phyloP scores from a whole-genome alignment of 2,329 filamentous ascomycete species.

The Fusarium multiceps region DNA sequence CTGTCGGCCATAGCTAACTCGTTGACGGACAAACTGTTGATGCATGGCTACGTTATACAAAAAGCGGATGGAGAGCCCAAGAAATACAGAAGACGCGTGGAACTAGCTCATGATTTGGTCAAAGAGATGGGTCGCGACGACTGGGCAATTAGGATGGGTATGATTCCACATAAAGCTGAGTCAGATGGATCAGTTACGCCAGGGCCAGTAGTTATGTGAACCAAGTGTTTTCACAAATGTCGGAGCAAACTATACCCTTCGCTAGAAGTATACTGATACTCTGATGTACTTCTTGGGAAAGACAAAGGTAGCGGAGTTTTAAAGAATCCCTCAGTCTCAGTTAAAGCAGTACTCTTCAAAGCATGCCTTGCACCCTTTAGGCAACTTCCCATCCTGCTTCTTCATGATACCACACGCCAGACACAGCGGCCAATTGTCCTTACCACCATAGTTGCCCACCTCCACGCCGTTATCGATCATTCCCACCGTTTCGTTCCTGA shows the following conservation, averaged over 20 bases:
- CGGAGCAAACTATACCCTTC: not conserved
- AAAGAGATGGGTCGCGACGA: no score
- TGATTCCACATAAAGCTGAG: not conserved
- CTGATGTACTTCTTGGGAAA: no score
- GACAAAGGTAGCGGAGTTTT: no score
- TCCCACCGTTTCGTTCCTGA: not conserved
- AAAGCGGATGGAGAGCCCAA: no score
- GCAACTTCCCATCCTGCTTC: not conserved
- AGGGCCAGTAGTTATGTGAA: not conserved
- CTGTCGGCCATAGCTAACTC: no score
- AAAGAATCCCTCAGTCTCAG: not conserved
- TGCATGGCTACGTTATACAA: no score
- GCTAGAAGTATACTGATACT: not conserved
- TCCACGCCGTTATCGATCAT: constrained; percentile 13
- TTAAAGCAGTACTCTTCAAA: constrained; percentile 16
- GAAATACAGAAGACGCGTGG: no score
- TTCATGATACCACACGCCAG: constrained; percentile 11
- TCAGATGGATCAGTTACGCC: not conserved
- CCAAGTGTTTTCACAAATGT: accelerated
- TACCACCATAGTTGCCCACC: constrained; percentile 9
- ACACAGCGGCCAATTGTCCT: constrained; percentile 11
- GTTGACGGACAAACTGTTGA: no score
- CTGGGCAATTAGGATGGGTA: no score
- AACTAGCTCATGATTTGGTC: no score
- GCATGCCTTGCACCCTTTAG: not conserved